phyloP scores from a whole-genome alignment of 2,329 filamentous ascomycete species.

The Aphanocladium album region DNA sequence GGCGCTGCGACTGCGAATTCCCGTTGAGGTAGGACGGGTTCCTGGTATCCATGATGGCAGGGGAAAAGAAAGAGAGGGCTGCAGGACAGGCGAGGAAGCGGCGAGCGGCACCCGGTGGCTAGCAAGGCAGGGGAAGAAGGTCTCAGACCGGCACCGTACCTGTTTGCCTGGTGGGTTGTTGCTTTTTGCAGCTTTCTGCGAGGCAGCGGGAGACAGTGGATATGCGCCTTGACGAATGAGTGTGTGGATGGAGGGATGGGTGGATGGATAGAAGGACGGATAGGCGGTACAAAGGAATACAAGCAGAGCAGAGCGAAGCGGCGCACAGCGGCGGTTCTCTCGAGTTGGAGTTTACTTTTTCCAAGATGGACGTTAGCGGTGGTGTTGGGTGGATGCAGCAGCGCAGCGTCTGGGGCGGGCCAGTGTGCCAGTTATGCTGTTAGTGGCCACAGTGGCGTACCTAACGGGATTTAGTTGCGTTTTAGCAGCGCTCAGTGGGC shows the following conservation, averaged over 20 bases:
- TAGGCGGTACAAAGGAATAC: background rate
- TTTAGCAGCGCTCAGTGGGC: too few species aligned
- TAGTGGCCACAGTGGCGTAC: too few species aligned
- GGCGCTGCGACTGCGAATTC: conserved; percentile 51
- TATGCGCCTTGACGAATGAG: background rate
- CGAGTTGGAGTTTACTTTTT: background rate
- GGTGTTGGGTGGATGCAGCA: background rate
- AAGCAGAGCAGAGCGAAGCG: too few species aligned
- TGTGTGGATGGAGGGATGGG: background rate
- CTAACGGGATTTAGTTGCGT: too few species aligned
- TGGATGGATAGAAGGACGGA: background rate
- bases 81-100: background rate
- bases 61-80: background rate
- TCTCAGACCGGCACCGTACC: background rate
- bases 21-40: conserved; percentile 37
- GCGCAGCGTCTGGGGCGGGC: background rate
- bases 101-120: background rate
- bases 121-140: background rate
- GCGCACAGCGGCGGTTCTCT: background rate
- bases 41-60: conserved; percentile 42
- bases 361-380: background rate
- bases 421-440: background rate
- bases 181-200: background rate
- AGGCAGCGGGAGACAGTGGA: background rate
- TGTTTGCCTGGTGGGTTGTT: conserved; percentile 6